phyloP scores from a whole-genome alignment of 306 rosid genomes.

The Acmispon strigosus region DNA sequence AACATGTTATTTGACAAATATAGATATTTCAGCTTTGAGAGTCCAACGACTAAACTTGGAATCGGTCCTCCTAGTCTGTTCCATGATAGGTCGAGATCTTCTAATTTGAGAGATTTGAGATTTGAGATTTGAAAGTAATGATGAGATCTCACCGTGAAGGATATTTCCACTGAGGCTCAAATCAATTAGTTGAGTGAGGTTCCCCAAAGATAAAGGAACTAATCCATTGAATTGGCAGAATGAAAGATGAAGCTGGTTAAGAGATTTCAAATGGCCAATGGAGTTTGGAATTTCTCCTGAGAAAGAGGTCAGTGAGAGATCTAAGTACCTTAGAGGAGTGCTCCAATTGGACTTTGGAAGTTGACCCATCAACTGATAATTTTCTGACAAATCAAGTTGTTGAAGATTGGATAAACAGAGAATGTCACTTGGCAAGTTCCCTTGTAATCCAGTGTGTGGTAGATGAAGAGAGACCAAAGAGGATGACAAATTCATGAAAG shows the following conservation, averaged over 20 bases:
- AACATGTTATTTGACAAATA: too few relatives aligned
- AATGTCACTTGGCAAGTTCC: not conserved
- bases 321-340: not conserved
- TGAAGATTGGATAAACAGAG: not conserved
- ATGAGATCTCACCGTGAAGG: slow-evolving; percentile 4
- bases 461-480: too few relatives aligned
- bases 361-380: not conserved
- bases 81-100: too few relatives aligned
- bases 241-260: accelerated
- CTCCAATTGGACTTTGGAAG: not conserved
- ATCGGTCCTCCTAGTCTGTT: too few relatives aligned
- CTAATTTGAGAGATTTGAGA: not conserved
- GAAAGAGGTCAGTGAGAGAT: not conserved
- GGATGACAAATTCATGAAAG: too few relatives aligned
- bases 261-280: not conserved
- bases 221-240: not conserved
- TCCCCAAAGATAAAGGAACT: not conserved
- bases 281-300: too few relatives aligned
- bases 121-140: not conserved
- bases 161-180: not conserved
- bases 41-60: too few relatives aligned
- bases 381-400: not conserved
- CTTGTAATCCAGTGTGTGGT: not conserved
- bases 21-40: too few relatives aligned
- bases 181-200: not conserved